Percentiles rank a stretch among this genome's conserved stretches.
These are phyloP conservation scores for Betula pendula DNA, from an alignment of 306 rosid genomes.

Conservation along the genomic window DNA sequence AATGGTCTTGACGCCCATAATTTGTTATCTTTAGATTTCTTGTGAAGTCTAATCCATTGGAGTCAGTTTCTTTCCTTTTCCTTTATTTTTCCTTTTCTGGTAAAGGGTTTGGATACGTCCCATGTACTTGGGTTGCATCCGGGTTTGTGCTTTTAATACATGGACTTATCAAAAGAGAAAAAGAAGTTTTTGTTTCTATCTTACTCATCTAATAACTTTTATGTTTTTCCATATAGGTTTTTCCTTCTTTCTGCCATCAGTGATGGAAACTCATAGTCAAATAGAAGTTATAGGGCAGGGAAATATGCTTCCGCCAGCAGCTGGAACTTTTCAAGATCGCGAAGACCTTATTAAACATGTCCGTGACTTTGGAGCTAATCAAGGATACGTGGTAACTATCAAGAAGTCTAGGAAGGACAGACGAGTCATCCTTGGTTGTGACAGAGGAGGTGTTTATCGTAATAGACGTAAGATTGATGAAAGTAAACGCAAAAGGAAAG, in stretches of 20 bases:
- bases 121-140: background rate
- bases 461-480: constrained; percentile 78
- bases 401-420: constrained; percentile 82
- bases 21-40: background rate
- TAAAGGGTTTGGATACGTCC: background rate
- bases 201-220: background rate
- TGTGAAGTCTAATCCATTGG: background rate
- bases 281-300: constrained; percentile 30
- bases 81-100: background rate
- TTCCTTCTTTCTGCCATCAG: constrained; percentile 9
- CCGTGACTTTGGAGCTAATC: constrained; percentile 72
- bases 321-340: constrained; percentile 62
- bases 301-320: constrained; percentile 58
- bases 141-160: background rate
- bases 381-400: constrained; percentile 80
- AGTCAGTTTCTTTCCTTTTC: background rate
- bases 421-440: constrained; percentile 83
- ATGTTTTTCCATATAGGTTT: constrained; percentile 28
- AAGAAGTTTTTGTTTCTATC: background rate
- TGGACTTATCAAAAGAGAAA: background rate
- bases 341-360: constrained; percentile 71
- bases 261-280: constrained; percentile 46
- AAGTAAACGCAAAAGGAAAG: constrained; percentile 70
- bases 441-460: constrained; percentile 78
- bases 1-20: background rate